Evolutionary conservation across 805 yeast genomes (phyloP).

Genomic region (Grigorovia transvaalensis): DNA sequence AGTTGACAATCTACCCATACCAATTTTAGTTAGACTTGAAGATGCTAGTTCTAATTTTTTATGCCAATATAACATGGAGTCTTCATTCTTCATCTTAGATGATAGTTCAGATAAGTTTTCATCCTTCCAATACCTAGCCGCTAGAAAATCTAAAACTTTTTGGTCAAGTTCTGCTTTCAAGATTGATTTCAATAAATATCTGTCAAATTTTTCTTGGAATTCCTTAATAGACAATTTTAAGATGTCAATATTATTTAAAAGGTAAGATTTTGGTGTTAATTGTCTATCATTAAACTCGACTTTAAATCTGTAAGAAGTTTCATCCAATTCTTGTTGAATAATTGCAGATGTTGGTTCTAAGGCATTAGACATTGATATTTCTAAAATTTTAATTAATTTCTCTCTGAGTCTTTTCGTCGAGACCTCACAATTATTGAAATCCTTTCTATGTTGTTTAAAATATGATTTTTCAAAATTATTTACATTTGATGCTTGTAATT

Average conservation of each 20-base stretch:
- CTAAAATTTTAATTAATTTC: constrained; percentile 78
- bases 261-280: constrained; percentile 85
- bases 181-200: constrained; percentile 70
- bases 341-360: constrained; percentile 78
- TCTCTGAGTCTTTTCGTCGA: constrained; percentile 69
- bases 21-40: constrained; percentile 77
- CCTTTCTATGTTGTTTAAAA: constrained; percentile 53
- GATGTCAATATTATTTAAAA: constrained; percentile 83
- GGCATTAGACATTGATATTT: constrained; percentile 81
- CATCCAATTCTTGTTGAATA: constrained; percentile 87
- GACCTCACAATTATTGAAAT: constrained; percentile 52
- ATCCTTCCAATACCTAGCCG: constrained; percentile 84
- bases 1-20: constrained; percentile 87
- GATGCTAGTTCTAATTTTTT: constrained; percentile 76
- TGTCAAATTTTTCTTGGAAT: constrained; percentile 68
- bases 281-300: constrained; percentile 95
- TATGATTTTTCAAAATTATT: constrained; percentile 59
- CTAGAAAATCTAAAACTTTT: constrained; percentile 73
- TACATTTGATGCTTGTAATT: constrained; percentile 27
- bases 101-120: constrained; percentile 41
- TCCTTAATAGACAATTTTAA: constrained; percentile 82
- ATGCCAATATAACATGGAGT: constrained; percentile 64
- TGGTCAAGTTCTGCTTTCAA: constrained; percentile 83
- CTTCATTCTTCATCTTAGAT: constrained; percentile 40
- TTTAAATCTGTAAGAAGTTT: constrained; percentile 81